These are phyloP conservation scores for Trichosporon inkin DNA, from an alignment of 1,284 basidiomycete species.

Conservation along the genomic window DNA sequence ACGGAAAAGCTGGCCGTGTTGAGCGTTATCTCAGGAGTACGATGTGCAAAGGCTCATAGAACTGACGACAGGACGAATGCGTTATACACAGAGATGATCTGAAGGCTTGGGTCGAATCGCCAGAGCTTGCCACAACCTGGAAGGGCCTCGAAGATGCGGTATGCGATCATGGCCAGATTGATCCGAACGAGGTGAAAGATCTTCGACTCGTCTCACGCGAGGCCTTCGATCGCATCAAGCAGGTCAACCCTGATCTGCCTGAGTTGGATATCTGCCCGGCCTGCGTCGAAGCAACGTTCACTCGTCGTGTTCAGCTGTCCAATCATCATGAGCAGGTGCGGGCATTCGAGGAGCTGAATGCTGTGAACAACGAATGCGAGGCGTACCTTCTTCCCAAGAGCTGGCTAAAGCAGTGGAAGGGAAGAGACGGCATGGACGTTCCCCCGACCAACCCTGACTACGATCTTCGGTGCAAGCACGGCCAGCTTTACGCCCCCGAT, in stretches of 20 bases:
- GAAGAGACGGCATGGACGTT: constrained; percentile 6
- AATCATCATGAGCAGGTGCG: constrained; percentile 16
- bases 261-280: constrained; percentile 29
- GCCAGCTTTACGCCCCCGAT: background rate
- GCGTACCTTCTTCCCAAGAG: constrained; percentile 26
- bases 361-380: constrained; percentile 17
- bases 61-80: constrained; percentile 31
- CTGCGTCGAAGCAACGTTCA: constrained; percentile 30
- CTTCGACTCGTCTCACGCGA: constrained; percentile 26
- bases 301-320: background rate
- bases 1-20: constrained; percentile 29
- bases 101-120: constrained; percentile 26
- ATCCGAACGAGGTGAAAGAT: constrained; percentile 24
- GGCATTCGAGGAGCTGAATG: constrained; percentile 29
- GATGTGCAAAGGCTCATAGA: background rate
- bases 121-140: constrained; percentile 24
- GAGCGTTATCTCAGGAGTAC: constrained; percentile 28
- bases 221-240: constrained; percentile 23
- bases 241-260: constrained; percentile 6
- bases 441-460: constrained; percentile 26
- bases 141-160: constrained; percentile 18
- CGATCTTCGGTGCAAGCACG: constrained; percentile 37
- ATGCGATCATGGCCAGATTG: constrained; percentile 32
- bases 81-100: constrained; percentile 33
- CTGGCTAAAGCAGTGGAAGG: constrained; percentile 35